Conservation (phyloP, 2,329 filamentous ascomycete genomes). For the Diplodia sapinea region DNA sequence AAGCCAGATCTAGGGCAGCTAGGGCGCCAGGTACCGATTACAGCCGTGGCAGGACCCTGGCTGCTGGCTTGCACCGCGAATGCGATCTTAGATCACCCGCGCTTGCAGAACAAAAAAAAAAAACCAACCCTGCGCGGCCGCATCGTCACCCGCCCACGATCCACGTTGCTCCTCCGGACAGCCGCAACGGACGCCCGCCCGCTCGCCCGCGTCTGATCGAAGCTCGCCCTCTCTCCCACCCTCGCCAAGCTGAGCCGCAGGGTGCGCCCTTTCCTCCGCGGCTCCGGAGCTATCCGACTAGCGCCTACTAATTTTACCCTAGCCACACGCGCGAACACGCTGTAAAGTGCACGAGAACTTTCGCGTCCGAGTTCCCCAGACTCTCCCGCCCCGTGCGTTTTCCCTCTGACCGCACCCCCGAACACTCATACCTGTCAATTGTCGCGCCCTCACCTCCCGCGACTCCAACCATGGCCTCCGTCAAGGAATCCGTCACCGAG, state of each 20-base stretch:
- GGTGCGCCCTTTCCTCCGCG: conserved; percentile 22
- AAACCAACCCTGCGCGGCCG: conserved; percentile 1
- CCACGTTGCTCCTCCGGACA: conserved; percentile 4
- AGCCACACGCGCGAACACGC: conserved; percentile 21
- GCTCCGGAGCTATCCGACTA: conserved; percentile 29
- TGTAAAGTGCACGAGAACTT: conserved; percentile 21
- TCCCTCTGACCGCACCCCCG: conserved; percentile 25
- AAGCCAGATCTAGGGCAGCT: conserved; percentile 7
- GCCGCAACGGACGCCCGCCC: conserved; percentile 1
- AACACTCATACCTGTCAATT: conserved; percentile 17
- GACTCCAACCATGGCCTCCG: conserved; percentile 35
- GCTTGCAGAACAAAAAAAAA: conserved; percentile 16
- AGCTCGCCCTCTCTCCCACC: conserved; percentile 2
- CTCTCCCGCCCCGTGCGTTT: conserved; percentile 21
- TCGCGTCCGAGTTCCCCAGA: conserved; percentile 18
- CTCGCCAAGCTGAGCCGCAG: conserved; percentile 26
- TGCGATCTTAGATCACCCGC: conserved; percentile 28
- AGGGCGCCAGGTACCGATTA: conserved; percentile 15
- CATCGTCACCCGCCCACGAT: conserved; percentile 14
- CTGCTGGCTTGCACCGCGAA: conserved; percentile 1
- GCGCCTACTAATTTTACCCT: conserved; percentile 29
- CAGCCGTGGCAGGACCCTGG: conserved; percentile 18
- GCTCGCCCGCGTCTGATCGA: conserved; percentile 23
- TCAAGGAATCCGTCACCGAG: conserved; percentile 72
- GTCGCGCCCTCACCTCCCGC: conserved; percentile 16